Evolutionary conservation across 2,329 filamentous ascomycete species (phyloP).

Genomic region (Aspergillus fijiensis): DNA sequence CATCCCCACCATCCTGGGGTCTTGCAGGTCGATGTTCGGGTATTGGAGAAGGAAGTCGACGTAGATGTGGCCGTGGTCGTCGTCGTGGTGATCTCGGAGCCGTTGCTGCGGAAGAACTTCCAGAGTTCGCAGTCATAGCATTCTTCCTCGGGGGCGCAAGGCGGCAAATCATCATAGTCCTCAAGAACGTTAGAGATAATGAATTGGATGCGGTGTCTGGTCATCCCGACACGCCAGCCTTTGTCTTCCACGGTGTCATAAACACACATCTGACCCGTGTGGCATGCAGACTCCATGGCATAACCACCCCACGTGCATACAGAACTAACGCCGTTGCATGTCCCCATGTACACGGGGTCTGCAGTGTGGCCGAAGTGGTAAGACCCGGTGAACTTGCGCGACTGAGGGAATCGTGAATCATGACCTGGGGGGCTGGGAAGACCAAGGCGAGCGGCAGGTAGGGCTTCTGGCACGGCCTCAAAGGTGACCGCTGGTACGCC

Average conservation of each 20-base stretch:
- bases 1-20: slow-evolving; percentile 89
- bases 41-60: slow-evolving; percentile 44
- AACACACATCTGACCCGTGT: slow-evolving; percentile 80
- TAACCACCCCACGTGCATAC: slow-evolving; percentile 90
- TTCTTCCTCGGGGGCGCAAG: slow-evolving; percentile 71
- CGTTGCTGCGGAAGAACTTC: slow-evolving; percentile 94
- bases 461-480: slow-evolving; percentile 86
- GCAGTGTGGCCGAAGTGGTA: slow-evolving; percentile 95
- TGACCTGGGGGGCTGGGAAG: slow-evolving; percentile 80
- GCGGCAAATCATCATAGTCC: slow-evolving; percentile 76
- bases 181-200: slow-evolving; percentile 87
- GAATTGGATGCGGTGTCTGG: slow-evolving; percentile 83
- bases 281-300: slow-evolving; percentile 89
- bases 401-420: slow-evolving; percentile 69
- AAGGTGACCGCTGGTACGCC: slow-evolving; percentile 89
- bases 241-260: slow-evolving; percentile 92
- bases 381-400: slow-evolving; percentile 69
- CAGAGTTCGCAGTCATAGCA: slow-evolving; percentile 89
- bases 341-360: slow-evolving; percentile 91
- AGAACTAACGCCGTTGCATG: slow-evolving; percentile 85
- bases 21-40: slow-evolving; percentile 80
- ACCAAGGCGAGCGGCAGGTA: slow-evolving; percentile 80
- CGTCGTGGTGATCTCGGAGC: slow-evolving; percentile 67
- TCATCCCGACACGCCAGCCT: slow-evolving; percentile 87
- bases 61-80: slow-evolving; percentile 58